These are phyloP conservation scores for Thermochaetoides dissita DNA, from an alignment of 2,329 filamentous ascomycete genomes.

Conservation along the genomic window DNA sequence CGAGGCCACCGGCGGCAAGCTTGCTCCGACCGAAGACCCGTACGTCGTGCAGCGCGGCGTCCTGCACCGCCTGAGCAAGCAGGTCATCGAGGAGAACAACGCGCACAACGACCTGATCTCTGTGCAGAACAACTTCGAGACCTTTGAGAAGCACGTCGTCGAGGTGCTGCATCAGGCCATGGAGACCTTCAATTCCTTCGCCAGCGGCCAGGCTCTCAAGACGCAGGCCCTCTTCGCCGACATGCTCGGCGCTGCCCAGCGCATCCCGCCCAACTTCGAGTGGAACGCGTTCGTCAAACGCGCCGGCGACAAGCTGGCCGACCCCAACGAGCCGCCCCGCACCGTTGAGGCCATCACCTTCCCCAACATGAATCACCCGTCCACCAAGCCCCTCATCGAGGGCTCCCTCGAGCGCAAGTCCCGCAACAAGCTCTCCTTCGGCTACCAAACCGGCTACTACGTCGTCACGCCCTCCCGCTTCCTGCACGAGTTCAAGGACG, in stretches of 20 bases:
- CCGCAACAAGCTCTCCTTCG: conserved; percentile 65
- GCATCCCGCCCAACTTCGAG: conserved; percentile 73
- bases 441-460: conserved; percentile 72
- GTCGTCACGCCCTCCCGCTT: conserved; percentile 79
- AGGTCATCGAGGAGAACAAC: conserved; percentile 91
- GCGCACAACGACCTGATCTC: conserved; percentile 80
- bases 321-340: conserved; percentile 61
- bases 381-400: conserved; percentile 73
- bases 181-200: conserved; percentile 68
- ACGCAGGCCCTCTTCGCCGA: conserved; percentile 69
- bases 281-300: conserved; percentile 75
- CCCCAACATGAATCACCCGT: conserved; percentile 72
- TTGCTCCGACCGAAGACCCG: conserved; percentile 65
- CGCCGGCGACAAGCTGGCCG: conserved; percentile 58
- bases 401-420: conserved; percentile 84
- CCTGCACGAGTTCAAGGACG: conserved; percentile 92
- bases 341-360: conserved; percentile 63
- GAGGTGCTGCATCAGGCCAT: conserved; percentile 70
- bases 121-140: conserved; percentile 79
- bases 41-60: conserved; percentile 77
- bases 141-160: conserved; percentile 78
- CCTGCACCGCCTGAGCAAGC: conserved; percentile 71
- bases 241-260: conserved; percentile 63
- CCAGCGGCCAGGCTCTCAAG: conserved; percentile 68
- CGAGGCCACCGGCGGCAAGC: conserved; percentile 59